Evolutionary conservation across 116 monocot species (phyloP).

Genomic region (Thalassia testudinum): DNA sequence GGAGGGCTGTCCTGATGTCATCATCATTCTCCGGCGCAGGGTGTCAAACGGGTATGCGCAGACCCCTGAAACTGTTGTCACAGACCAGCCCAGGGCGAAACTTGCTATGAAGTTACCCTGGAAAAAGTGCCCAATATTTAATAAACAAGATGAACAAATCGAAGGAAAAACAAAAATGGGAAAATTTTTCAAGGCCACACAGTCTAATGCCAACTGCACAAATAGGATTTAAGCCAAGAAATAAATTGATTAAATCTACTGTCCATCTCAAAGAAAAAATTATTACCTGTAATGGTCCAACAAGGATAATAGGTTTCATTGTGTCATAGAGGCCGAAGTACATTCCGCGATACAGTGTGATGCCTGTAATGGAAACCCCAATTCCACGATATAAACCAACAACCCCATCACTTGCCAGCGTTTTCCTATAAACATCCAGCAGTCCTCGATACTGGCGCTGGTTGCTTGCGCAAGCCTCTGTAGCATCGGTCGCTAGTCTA

Average conservation of each 20-base stretch:
- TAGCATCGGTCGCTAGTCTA: slow-evolving; percentile 61
- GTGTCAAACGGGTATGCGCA: slow-evolving; percentile 93
- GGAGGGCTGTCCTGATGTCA: slow-evolving; percentile 60
- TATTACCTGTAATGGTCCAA: slow-evolving; percentile 73
- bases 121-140: slow-evolving; percentile 1
- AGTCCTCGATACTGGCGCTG: slow-evolving; percentile 69
- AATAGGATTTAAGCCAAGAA: too few relatives aligned
- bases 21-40: slow-evolving; percentile 89
- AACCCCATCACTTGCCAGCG: slow-evolving; percentile 68
- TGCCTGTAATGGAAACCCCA: slow-evolving; percentile 79
- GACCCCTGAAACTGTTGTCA: slow-evolving; percentile 67
- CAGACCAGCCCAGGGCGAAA: slow-evolving; percentile 63
- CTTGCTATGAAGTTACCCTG: slow-evolving; percentile 92
- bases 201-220: too few relatives aligned
- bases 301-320: slow-evolving; percentile 70
- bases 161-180: too few relatives aligned
- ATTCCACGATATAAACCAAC: slow-evolving; percentile 85
- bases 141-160: too few relatives aligned
- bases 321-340: slow-evolving; percentile 95
- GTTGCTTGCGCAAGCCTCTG: slow-evolving; percentile 28
- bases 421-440: slow-evolving; percentile 79
- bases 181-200: too few relatives aligned
- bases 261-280: background rate
- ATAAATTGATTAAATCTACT: too few relatives aligned
- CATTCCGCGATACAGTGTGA: slow-evolving; percentile 87